A percentile compares a stretch with the other conserved stretches of the same genome.
phyloP scores from a whole-genome alignment of 176 grass and related monocot species.

The Dactylis glomerata region DNA sequence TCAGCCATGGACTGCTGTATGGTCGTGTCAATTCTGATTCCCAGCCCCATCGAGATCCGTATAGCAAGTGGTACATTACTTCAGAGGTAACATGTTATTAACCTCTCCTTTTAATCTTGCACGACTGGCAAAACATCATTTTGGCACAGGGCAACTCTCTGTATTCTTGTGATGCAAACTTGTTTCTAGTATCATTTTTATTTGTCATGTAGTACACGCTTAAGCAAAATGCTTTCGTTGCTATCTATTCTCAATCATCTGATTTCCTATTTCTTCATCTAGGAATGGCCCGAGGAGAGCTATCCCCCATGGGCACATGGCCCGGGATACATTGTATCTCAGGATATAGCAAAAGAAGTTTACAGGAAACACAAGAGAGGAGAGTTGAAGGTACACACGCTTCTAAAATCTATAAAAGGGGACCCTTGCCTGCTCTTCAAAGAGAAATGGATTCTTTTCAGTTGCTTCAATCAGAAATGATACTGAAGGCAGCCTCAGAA shows the following conservation, averaged over 20 bases:
- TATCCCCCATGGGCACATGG: conserved; percentile 99
- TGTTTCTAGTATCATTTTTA: neutral
- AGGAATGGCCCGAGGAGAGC: conserved; percentile 97
- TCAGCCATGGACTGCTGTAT: conserved; percentile 71
- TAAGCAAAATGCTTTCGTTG: conserved; percentile 6
- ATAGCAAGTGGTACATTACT: conserved; percentile 99
- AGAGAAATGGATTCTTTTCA: neutral
- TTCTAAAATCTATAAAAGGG: neutral
- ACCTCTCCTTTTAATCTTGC: neutral
- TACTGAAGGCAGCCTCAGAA: neutral
- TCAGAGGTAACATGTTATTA: conserved; percentile 63
- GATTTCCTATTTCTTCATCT: conserved; percentile 5
- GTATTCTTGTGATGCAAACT: neutral
- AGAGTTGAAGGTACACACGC: conserved; percentile 63
- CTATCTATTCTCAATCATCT: neutral
- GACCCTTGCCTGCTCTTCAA: neutral
- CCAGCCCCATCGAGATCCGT: conserved; percentile 83
- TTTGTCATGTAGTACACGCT: neutral
- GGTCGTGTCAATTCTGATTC: conserved; percentile 90
- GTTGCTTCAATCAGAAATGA: conserved; percentile 1
- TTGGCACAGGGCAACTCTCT: neutral
- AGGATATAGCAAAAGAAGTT: conserved; percentile 80
- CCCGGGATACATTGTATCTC: conserved; percentile 87
- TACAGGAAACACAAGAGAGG: conserved; percentile 77
- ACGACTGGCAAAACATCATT: neutral